Conservation (phyloP, 177 flowering plant species). For the Vitis hybrid region DNA sequence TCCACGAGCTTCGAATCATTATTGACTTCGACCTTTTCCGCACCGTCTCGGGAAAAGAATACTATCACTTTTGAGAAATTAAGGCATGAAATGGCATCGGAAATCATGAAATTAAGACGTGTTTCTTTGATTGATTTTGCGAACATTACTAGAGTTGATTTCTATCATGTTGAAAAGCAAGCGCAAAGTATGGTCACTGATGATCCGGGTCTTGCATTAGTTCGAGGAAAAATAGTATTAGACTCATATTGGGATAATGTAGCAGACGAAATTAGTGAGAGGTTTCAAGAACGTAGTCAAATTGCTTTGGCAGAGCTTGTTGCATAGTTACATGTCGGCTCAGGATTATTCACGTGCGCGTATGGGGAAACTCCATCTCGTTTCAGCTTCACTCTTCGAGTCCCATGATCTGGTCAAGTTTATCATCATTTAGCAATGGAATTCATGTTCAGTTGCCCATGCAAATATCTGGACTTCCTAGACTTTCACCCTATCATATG, state of each 20-base stretch:
- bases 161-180: constrained; percentile 91
- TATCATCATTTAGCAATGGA: no score
- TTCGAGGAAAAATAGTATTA: constrained; percentile 86
- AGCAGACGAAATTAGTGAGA: constrained; percentile 87
- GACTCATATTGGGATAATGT: constrained; percentile 83
- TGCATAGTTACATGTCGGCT: constrained; percentile 75
- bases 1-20: constrained; percentile 75
- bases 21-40: constrained; percentile 90
- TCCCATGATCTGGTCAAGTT: no score
- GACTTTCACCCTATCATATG: no score
- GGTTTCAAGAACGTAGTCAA: constrained; percentile 95
- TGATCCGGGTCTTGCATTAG: constrained; percentile 57
- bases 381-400: no score
- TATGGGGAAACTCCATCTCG: no score
- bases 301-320: constrained; percentile 88
- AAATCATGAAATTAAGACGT: constrained; percentile 65
- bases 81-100: constrained; percentile 68
- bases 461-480: no score
- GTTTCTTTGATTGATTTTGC: constrained; percentile 86
- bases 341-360: constrained; percentile 49
- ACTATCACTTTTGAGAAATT: constrained; percentile 86
- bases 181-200: constrained; percentile 54
- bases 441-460: no score
- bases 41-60: constrained; percentile 90
- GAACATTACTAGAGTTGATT: constrained; percentile 81